phyloP scores from a whole-genome alignment of 2,329 filamentous ascomycete species.

The Colletotrichum spinosum region DNA sequence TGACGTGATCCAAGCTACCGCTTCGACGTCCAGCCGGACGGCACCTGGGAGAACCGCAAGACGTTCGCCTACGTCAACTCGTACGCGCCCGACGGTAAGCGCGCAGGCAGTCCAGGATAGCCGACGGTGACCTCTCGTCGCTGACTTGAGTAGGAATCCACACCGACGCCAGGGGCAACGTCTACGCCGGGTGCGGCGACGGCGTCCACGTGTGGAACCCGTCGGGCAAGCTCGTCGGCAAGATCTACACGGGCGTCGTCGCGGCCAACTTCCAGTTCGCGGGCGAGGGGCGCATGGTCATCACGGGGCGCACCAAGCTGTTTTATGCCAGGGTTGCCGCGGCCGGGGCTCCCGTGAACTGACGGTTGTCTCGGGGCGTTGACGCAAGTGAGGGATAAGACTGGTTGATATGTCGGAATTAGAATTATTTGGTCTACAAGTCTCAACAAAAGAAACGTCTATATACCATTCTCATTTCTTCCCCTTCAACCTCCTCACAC shows the following conservation, averaged over 20 bases:
- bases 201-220: slow-evolving; percentile 62
- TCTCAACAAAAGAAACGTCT: too few species aligned
- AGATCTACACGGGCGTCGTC: slow-evolving; percentile 63
- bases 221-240: slow-evolving; percentile 61
- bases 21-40: slow-evolving; percentile 57
- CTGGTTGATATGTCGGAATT: not conserved
- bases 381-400: not conserved
- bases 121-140: not conserved
- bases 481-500: too few species aligned
- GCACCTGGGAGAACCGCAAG: slow-evolving; percentile 59
- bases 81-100: slow-evolving; percentile 68
- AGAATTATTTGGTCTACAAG: too few species aligned
- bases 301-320: slow-evolving; percentile 49
- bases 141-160: slow-evolving; percentile 53
- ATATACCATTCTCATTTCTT: too few species aligned
- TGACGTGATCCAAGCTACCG: slow-evolving; percentile 54
- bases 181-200: slow-evolving; percentile 63
- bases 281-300: slow-evolving; percentile 49
- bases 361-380: not conserved
- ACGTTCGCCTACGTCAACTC: slow-evolving; percentile 67
- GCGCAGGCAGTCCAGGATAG: too few species aligned
- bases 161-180: slow-evolving; percentile 64
- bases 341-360: slow-evolving; percentile 16
- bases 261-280: slow-evolving; percentile 60
- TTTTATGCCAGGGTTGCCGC: slow-evolving; percentile 47